Conservation (phyloP, 805 yeast genomes). For the Brettanomyces nanus region DNA sequence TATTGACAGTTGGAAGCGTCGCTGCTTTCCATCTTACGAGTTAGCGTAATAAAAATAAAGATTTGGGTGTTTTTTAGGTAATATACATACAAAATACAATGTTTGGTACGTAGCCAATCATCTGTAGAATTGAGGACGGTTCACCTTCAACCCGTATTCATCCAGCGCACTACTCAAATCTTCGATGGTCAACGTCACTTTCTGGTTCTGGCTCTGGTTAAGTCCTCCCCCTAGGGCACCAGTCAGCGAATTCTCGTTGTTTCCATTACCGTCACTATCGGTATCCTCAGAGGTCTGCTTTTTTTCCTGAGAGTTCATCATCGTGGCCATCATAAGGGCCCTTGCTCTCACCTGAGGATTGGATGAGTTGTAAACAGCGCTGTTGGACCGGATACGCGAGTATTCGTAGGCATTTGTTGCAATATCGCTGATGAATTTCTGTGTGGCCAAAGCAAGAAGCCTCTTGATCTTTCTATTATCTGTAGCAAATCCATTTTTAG, state of each 20-base stretch:
- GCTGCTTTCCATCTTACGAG: slow-evolving; percentile 51
- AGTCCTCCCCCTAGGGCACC: slow-evolving; percentile 4
- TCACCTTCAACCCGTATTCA: slow-evolving; percentile 75
- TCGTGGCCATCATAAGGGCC: slow-evolving; percentile 56
- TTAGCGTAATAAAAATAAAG: slow-evolving; percentile 24
- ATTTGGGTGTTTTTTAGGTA: not conserved
- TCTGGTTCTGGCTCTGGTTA: slow-evolving; percentile 27
- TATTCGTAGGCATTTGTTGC: slow-evolving; percentile 97
- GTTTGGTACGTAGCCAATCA: no score
- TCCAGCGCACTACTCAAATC: slow-evolving; percentile 87
- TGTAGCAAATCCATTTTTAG: slow-evolving; percentile 48
- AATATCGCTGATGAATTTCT: slow-evolving; percentile 86
- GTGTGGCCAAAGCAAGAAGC: slow-evolving; percentile 88
- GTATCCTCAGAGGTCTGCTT: slow-evolving; percentile 20
- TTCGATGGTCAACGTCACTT: slow-evolving; percentile 84
- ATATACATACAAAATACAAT: no score
- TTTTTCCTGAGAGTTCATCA: slow-evolving; percentile 25
- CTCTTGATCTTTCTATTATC: slow-evolving; percentile 74
- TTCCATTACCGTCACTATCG: slow-evolving; percentile 19
- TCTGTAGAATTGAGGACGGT: slow-evolving; percentile 91
- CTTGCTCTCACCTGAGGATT: slow-evolving; percentile 83
- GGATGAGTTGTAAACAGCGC: slow-evolving; percentile 76
- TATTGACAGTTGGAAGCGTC: slow-evolving; percentile 54
- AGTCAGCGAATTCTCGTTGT: slow-evolving; percentile 4
- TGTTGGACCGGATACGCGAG: slow-evolving; percentile 81